Conservation (phyloP, 768 basidiomycete species). For the Filobasidium wieringae region DNA sequence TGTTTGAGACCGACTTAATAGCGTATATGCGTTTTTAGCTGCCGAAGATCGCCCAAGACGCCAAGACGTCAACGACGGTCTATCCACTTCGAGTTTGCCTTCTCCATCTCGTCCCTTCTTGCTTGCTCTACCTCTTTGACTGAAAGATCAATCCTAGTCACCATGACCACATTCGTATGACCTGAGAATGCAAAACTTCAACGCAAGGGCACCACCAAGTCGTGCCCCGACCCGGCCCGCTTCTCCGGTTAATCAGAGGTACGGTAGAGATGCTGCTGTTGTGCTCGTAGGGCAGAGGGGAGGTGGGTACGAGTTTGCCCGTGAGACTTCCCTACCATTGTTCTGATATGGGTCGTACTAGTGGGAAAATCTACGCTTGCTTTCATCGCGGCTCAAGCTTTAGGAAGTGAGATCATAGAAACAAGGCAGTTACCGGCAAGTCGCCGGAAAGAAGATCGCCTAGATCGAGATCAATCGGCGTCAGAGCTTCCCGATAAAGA, state of each 20-base stretch:
- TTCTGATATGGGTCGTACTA: neutral
- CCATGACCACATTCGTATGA: too few relatives aligned
- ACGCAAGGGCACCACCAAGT: neutral
- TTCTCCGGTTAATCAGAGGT: constrained; percentile 9
- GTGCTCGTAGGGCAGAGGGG: constrained; percentile 9
- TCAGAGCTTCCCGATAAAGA: neutral
- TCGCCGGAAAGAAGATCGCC: neutral
- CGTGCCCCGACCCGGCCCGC: constrained; percentile 3
- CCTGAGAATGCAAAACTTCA: constrained; percentile 51
- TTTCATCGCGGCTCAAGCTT: constrained; percentile 7
- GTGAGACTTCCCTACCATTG: neutral
- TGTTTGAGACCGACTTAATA: too few relatives aligned
- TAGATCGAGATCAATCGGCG: neutral
- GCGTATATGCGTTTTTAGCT: too few relatives aligned
- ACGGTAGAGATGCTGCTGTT: constrained; percentile 6
- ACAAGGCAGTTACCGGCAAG: neutral
- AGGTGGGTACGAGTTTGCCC: neutral
- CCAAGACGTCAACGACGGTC: too few relatives aligned
- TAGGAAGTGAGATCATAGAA: constrained; percentile 11
- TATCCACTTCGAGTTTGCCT: too few relatives aligned
- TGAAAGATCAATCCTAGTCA: too few relatives aligned
- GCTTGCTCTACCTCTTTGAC: too few relatives aligned
- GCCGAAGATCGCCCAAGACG: too few relatives aligned
- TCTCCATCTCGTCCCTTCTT: too few relatives aligned
- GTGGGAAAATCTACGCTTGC: constrained; percentile 14